These are phyloP conservation scores for Wickerhamomyces ciferrii DNA, from an alignment of 805 yeast species.

Conservation along the genomic window DNA sequence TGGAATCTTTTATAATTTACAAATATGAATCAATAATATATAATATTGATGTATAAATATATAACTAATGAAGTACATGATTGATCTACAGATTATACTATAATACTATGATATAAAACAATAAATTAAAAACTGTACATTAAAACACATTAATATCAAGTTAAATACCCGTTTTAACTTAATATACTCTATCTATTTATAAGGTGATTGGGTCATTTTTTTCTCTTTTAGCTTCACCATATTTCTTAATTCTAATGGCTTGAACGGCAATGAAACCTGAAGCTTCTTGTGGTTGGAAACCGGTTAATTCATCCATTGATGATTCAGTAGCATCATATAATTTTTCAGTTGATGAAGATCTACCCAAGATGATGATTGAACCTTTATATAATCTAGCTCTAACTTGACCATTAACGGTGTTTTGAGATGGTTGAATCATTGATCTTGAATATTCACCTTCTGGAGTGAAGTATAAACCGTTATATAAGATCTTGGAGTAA, in stretches of 20 bases:
- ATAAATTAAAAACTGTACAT: background rate
- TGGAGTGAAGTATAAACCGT: constrained; percentile 97
- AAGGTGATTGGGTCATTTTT: constrained; percentile 46
- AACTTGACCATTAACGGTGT: constrained; percentile 92
- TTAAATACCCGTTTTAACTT: background rate
- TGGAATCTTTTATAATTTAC: too few relatives aligned
- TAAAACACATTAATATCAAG: background rate
- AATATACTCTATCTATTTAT: constrained; percentile 9
- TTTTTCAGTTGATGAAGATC: constrained; percentile 93
- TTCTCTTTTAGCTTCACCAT: constrained; percentile 91
- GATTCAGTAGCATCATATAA: constrained; percentile 97
- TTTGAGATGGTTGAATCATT: constrained; percentile 93
- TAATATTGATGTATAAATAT: background rate
- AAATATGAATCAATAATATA: too few relatives aligned
- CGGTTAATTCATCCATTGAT: constrained; percentile 98
- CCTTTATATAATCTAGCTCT: constrained; percentile 95
- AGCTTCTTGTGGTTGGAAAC: constrained; percentile 95
- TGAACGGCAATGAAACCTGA: constrained; percentile 97
- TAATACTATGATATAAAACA: background rate
- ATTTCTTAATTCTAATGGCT: constrained; percentile 97
- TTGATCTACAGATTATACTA: background rate
- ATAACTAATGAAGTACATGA: background rate
- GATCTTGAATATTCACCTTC: constrained; percentile 94
- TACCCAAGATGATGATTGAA: constrained; percentile 74
- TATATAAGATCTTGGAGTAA: constrained; percentile 86